Percentiles rank a stretch among this genome's conserved stretches.
These are phyloP conservation scores for Tubosaeta brunneosetosa DNA, from an alignment of 768 basidiomycete species.

Conservation along the genomic window DNA sequence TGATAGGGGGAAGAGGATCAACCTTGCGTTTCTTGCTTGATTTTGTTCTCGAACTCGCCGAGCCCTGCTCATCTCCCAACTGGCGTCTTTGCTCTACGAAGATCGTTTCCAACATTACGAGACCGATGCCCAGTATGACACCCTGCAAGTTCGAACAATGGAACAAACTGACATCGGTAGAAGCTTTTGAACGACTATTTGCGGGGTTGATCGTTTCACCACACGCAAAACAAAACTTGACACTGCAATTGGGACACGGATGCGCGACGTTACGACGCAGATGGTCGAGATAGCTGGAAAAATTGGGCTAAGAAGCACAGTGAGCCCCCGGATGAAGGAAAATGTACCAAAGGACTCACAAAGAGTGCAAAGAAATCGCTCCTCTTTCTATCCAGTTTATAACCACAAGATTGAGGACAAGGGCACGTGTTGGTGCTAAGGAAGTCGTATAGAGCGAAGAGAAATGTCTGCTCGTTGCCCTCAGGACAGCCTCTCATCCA, in stretches of 20 bases:
- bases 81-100: constrained; percentile 55
- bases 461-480: constrained; percentile 82
- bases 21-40: constrained; percentile 41
- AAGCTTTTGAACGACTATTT: constrained; percentile 40
- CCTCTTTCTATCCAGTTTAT: constrained; percentile 54
- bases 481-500: constrained; percentile 99
- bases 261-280: constrained; percentile 54
- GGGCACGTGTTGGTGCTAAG: constrained; percentile 57
- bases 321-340: constrained; percentile 10
- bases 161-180: constrained; percentile 59
- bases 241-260: constrained; percentile 58
- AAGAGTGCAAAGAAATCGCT: constrained; percentile 79
- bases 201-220: constrained; percentile 56
- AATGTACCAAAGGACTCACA: constrained; percentile 44
- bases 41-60: constrained; percentile 25
- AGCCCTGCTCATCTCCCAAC: constrained; percentile 22
- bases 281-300: constrained; percentile 63
- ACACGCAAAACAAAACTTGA: constrained; percentile 69
- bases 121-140: constrained; percentile 84
- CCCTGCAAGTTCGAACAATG: constrained; percentile 91
- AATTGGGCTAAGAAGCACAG: constrained; percentile 51
- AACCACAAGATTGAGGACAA: constrained; percentile 77
- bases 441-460: constrained; percentile 80
- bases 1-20: constrained; percentile 21
- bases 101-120: constrained; percentile 76